Conservation (phyloP, 371 early-diverging fungal genomes). For the Mucor lusitanicus region DNA sequence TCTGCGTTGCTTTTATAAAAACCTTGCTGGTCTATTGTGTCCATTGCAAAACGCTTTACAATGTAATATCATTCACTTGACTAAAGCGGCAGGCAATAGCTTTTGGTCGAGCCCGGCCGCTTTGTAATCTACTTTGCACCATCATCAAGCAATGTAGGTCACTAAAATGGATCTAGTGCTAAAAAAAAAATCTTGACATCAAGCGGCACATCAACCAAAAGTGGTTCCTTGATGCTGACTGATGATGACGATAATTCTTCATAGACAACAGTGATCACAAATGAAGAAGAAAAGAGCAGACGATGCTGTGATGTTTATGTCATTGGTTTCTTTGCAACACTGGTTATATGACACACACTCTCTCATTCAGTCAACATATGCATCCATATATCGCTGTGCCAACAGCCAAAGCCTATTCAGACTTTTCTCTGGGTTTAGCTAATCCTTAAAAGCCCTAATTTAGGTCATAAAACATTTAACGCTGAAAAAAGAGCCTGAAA, state of each 20-base stretch:
- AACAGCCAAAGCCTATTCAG: background rate
- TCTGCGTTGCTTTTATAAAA: no score
- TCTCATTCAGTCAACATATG: no score
- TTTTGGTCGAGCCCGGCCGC: no score
- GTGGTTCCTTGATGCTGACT: background rate
- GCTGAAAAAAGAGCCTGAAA: background rate
- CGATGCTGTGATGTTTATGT: background rate
- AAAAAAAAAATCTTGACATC: background rate
- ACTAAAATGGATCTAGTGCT: background rate
- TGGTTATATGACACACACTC: background rate
- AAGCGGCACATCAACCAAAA: background rate
- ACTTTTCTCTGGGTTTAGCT: background rate
- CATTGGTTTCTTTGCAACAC: background rate
- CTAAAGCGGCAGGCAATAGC: no score
- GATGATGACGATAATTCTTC: background rate
- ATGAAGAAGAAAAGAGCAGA: no score
- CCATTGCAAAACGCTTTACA: no score
- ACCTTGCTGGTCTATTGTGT: no score
- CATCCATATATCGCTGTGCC: background rate
- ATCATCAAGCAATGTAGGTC: no score
- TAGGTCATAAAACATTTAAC: background rate
- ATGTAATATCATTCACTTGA: no score
- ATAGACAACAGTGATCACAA: background rate
- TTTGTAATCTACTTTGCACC: no score
- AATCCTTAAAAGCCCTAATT: background rate